phyloP scores from a whole-genome alignment of 768 basidiomycete genomes.

The Suillus subalutaceus region DNA sequence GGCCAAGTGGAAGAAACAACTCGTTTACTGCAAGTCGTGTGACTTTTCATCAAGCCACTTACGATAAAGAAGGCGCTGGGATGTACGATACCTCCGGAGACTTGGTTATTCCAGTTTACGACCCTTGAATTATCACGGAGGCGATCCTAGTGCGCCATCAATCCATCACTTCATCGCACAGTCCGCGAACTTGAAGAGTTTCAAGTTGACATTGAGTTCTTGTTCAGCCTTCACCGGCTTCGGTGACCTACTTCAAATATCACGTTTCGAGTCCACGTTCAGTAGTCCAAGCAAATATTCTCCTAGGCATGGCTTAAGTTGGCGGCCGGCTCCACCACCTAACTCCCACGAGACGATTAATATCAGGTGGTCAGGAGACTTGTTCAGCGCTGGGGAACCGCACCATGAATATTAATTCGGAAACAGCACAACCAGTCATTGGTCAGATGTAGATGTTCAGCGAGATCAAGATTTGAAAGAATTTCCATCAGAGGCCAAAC shows the following conservation, averaged over 20 bases:
- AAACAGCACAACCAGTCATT: neutral
- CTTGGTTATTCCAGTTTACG: constrained; percentile 4
- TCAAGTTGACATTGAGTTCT: neutral
- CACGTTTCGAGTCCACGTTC: neutral
- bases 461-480: constrained; percentile 1
- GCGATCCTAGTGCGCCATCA: neutral
- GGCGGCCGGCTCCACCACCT: constrained; percentile 7
- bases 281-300: neutral
- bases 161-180: neutral
- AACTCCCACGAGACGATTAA: constrained; percentile 14
- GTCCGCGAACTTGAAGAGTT: constrained; percentile 15
- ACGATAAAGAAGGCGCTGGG: constrained; percentile 4
- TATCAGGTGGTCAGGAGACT: neutral
- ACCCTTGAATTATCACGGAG: neutral
- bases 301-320: no score
- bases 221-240: neutral
- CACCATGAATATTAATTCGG: neutral
- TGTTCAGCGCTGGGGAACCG: neutral
- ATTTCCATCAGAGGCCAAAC: neutral
- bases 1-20: constrained; percentile 10
- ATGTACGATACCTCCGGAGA: neutral
- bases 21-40: constrained; percentile 13
- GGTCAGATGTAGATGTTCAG: neutral
- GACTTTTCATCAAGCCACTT: constrained; percentile 12
- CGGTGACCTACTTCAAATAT: neutral